Conservation (phyloP, 179 eudicot genomes). For the Gypsophila paniculata region DNA sequence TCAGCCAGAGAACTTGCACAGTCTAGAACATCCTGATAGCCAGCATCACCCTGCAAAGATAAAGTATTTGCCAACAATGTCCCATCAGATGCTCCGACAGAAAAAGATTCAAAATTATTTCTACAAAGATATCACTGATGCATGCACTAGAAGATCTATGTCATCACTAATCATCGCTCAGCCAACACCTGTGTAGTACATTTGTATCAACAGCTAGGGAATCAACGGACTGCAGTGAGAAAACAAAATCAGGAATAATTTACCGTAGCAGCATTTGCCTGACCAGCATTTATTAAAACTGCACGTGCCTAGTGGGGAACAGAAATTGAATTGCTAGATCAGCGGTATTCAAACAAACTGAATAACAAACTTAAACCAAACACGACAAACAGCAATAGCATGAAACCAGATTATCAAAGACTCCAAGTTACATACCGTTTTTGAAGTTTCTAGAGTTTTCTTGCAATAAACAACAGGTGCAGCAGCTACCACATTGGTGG, state of each 20-base stretch:
- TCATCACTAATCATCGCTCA: not conserved
- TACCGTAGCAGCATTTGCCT: conserved; percentile 98
- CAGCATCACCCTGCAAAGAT: conserved; percentile 77
- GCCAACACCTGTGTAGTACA: not conserved
- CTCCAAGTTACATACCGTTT: conserved; percentile 46
- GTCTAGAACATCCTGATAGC: conserved; percentile 79
- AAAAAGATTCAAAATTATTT: not conserved
- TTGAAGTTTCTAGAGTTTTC: conserved; percentile 46
- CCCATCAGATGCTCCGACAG: not conserved
- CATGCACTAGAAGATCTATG: not conserved
- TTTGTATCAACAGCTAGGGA: not conserved
- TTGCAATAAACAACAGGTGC: conserved; percentile 93
- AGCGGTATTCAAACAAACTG: not conserved
- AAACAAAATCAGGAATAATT: conserved; percentile 14
- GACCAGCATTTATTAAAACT: conserved; percentile 95
- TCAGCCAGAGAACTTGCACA: conserved; percentile 69
- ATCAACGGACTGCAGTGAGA: not conserved
- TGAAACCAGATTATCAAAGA: conserved; percentile 5
- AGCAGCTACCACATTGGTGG: conserved; percentile 92
- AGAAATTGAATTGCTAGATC: conserved; percentile 4
- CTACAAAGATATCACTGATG: not conserved
- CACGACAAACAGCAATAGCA: not conserved
- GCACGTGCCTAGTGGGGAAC: conserved; percentile 74
- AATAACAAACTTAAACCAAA: not conserved
- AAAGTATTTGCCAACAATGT: not conserved